A percentile compares a stretch with the other conserved stretches of the same genome.
phyloP scores from a whole-genome alignment of 164 flowering plant genomes.

The Magnolia sinica region DNA sequence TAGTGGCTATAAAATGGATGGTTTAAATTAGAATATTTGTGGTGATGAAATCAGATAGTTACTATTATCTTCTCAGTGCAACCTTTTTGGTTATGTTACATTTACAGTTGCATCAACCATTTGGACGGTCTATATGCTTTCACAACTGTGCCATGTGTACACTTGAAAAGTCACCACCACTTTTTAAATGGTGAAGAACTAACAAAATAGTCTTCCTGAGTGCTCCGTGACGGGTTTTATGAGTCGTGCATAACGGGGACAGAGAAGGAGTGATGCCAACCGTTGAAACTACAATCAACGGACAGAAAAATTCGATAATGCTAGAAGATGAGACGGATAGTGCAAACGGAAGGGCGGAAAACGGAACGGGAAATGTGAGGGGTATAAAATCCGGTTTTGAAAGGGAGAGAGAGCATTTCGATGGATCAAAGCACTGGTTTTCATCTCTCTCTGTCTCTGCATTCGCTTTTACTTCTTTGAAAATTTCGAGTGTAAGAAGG shows the following conservation, averaged over 20 bases:
- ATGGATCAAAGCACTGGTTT: conserved; percentile 14
- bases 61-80: too few relatives aligned
- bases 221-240: background rate
- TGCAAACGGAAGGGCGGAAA: background rate
- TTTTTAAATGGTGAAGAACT: background rate
- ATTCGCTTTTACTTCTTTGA: conserved; percentile 14
- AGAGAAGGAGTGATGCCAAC: background rate
- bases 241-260: background rate
- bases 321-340: too few relatives aligned
- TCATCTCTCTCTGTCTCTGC: conserved; percentile 4
- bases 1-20: too few relatives aligned
- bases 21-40: too few relatives aligned
- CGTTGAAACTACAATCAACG: background rate
- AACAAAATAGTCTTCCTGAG: background rate
- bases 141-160: too few relatives aligned
- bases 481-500: background rate
- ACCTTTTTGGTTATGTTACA: too few relatives aligned
- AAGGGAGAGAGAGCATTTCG: conserved; percentile 37
- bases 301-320: conserved; percentile 20
- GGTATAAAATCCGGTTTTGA: conserved; percentile 9
- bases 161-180: background rate
- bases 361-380: background rate
- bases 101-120: too few relatives aligned
- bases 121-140: too few relatives aligned
- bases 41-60: too few relatives aligned